Percentiles rank a stretch among this genome's conserved stretches.
phyloP scores from a whole-genome alignment of 2,329 filamentous ascomycete genomes.

The Venturia effusa region DNA sequence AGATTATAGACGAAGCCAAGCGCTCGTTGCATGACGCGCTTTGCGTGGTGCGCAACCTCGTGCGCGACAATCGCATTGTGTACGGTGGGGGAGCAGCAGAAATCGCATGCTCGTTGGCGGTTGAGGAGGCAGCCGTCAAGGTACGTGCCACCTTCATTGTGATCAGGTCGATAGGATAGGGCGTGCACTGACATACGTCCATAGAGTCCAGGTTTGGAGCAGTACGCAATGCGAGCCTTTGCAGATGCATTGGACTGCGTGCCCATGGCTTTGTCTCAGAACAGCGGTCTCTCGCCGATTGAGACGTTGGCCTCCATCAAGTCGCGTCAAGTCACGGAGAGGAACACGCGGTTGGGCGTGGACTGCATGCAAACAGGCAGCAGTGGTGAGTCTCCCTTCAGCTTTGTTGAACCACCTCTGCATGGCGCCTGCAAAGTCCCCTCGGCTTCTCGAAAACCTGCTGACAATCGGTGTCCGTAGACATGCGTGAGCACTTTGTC shows the following conservation, averaged over 20 bases:
- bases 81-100: conserved; percentile 96
- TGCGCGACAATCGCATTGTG: conserved; percentile 91
- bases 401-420: not conserved
- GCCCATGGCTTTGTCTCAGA: conserved; percentile 94
- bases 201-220: conserved; percentile 84
- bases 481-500: conserved; percentile 97
- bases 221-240: conserved; percentile 98
- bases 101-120: conserved; percentile 91
- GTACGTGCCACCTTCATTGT: conserved; percentile 22
- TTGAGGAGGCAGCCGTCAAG: conserved; percentile 88
- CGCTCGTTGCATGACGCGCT: conserved; percentile 94
- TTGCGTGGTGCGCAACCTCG: conserved; percentile 93
- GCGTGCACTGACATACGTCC: not conserved
- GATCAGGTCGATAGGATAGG: not conserved
- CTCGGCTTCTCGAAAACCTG: not conserved
- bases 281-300: conserved; percentile 91
- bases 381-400: conserved; percentile 50
- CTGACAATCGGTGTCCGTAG: conserved; percentile 27
- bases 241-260: conserved; percentile 87
- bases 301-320: conserved; percentile 92
- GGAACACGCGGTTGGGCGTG: conserved; percentile 70
- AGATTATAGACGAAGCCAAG: conserved; percentile 99
- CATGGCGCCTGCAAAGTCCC: not conserved
- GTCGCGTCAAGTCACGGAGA: conserved; percentile 87
- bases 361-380: conserved; percentile 95